Evolutionary conservation across 208 protist species (phyloP).

Genomic region (Wallacemonas sp.): DNA sequence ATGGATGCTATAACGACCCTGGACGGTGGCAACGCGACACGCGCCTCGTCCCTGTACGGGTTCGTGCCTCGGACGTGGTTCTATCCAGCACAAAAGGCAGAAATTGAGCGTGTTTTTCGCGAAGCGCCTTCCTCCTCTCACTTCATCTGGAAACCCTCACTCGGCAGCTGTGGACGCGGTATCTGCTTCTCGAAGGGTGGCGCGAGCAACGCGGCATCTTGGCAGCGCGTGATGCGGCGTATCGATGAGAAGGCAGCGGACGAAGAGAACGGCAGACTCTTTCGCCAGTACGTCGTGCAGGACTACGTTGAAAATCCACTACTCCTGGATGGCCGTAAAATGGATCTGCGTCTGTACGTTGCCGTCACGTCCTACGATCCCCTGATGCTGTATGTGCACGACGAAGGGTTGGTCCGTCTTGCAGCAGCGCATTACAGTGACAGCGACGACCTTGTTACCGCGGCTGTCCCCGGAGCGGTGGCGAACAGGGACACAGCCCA

Average conservation of each 20-base stretch:
- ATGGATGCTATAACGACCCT: background rate
- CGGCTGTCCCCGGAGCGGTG: background rate
- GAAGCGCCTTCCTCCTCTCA: slow-evolving; percentile 21
- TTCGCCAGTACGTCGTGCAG: slow-evolving; percentile 88
- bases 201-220: slow-evolving; percentile 26
- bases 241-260: slow-evolving; percentile 45
- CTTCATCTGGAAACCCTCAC: slow-evolving; percentile 91
- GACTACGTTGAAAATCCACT: slow-evolving; percentile 93
- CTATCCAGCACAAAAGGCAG: slow-evolving; percentile 68
- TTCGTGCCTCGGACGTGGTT: slow-evolving; percentile 84
- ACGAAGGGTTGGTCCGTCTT: slow-evolving; percentile 94
- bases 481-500: background rate
- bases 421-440: slow-evolving; percentile 88
- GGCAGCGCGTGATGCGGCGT: slow-evolving; percentile 44
- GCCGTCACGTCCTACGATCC: slow-evolving; percentile 90
- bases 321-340: slow-evolving; percentile 93
- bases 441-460: background rate
- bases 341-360: slow-evolving; percentile 95
- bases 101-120: slow-evolving; percentile 36
- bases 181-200: slow-evolving; percentile 76
- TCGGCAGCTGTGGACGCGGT: slow-evolving; percentile 88
- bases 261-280: slow-evolving; percentile 15
- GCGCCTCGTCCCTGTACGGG: slow-evolving; percentile 23
- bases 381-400: slow-evolving; percentile 86
- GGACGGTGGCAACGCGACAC: slow-evolving; percentile 1